Base-by-base conservation (phyloP, 352 stramenopile species). In the Pythium rishiriense region DNA sequence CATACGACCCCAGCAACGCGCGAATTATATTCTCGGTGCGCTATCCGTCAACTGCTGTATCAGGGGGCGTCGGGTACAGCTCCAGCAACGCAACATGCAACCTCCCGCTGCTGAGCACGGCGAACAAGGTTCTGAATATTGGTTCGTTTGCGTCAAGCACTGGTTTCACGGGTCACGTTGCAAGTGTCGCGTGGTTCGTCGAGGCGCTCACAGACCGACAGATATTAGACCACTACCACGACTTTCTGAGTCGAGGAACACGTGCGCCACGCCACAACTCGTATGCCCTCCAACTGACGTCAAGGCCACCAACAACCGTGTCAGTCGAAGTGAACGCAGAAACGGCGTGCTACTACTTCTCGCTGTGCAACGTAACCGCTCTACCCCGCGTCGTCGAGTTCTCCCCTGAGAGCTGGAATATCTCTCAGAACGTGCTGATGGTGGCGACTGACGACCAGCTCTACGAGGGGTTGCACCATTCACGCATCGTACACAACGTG, bases 201-300 rank as follows among this genome's bases (percentile, higher is more conserved):
- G 65, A 60, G 12, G 71, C 72, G 3, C 61, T 91, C 4, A 67
- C 60, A 0, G 52, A 45, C 5, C 66, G 57, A 0, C 79, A 87
- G 51, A 65, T 79, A 0, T 58, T 90, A 6, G 82, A 93, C 28
- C 85, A 93, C 45, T 91, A 84, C 49, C 78, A 87, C 53, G 79
- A 91, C 53, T 87, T 91, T 62, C 41, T 85, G 12, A 33, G 68
- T 5, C 75, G 72, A 0, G 48, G 58, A 14, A 79, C 66, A 0
- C 43, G 28, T 10, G 68, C 66, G 0, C 45, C 49, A 14, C 25
- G 57, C 2, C 84, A 93, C 62, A 84, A 81, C 50, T 74, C 75
- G 15, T 91, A 91, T 42, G 62, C 76, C 0, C 58, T 93, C 45
- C 57, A 66, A 1, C 62, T 93, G 15, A 55, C 55, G 0, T 75